Conservation (phyloP, 2,329 filamentous ascomycete species). For the Zasmidium cellare region DNA sequence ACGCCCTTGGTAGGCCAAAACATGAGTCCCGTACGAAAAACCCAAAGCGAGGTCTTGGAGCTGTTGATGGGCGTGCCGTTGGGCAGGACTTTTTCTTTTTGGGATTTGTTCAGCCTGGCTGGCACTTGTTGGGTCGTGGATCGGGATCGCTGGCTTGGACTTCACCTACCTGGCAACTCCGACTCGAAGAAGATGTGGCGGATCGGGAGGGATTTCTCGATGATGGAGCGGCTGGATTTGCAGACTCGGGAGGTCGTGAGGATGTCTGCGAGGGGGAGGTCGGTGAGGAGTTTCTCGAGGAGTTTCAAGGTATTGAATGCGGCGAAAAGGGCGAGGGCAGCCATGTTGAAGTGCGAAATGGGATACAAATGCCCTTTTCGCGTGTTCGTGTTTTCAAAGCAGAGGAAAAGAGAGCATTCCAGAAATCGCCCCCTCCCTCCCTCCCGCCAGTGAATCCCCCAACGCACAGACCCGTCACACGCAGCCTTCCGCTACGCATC, state of each 20-base stretch:
- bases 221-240: not conserved
- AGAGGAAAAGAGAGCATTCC: no score
- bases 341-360: not conserved
- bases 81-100: no score
- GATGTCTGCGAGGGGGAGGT: not conserved
- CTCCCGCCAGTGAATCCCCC: no score
- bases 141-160: no score
- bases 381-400: no score
- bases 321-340: not conserved
- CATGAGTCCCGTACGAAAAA: not conserved
- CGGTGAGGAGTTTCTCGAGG: slow-evolving; percentile 1
- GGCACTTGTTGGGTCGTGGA: no score
- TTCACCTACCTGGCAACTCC: not conserved
- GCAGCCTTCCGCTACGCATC: no score
- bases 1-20: not conserved
- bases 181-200: not conserved
- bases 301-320: slow-evolving; percentile 2
- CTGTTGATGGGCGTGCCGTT: not conserved
- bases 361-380: no score
- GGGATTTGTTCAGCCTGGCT: no score
- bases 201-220: not conserved
- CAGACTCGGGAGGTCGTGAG: not conserved
- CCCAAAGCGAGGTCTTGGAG: not conserved
- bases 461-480: no score
- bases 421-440: no score